Base-by-base conservation (phyloP, 495 filamentous ascomycete species). In the Thozetella sp. region DNA sequence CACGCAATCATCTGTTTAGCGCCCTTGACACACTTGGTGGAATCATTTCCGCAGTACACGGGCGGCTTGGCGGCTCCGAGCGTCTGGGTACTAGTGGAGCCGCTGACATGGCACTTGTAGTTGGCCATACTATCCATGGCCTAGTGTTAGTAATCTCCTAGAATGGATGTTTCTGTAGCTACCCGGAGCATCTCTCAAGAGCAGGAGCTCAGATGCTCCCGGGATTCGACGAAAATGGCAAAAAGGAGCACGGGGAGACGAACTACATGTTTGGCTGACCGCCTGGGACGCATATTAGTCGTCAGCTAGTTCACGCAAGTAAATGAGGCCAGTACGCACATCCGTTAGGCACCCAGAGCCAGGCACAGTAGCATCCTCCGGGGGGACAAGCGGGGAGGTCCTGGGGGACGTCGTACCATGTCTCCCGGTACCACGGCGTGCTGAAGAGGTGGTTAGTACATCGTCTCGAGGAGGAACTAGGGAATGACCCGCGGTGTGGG, bases 81-180 rank as follows among this genome's bases (percentile, higher is more conserved):
- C 3, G 63, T 59, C 13, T 67, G 72, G 3, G 73, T 74, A 0
- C 74, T 75, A 15, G 68, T 76, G 12, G 75, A 72, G 26, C 67
- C 71, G 6, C 79, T 80, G 54, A 85, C 78, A 19, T 80, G 79
- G 70, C 83, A 85, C 56, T 75, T 77, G 62, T 77, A 81, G 54
- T 83, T 83, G 45, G 79, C 74, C 83, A 85, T 86, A 54, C 84
- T 80, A 67, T n/a, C n/a, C n/a, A n/a, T n/a, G n/a, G n/a, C n/a
- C n/a, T n/a, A n/a, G n/a, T n/a, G n/a, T n/a, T n/a, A n/a, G n/a
- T n/a, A n/a, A n/a, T n/a, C n/a, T n/a, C n/a, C n/a, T n/a, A n/a
- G n/a, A n/a, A n/a, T n/a, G n/a, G n/a, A n/a, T n/a, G n/a, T n/a
- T n/a, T n/a, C n/a, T n/a, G n/a, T n/a, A n/a, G n/a, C n/a, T n/a